Evolutionary conservation across 805 yeast species (phyloP).

Genomic region (Tetrapisispora pingtungensis): DNA sequence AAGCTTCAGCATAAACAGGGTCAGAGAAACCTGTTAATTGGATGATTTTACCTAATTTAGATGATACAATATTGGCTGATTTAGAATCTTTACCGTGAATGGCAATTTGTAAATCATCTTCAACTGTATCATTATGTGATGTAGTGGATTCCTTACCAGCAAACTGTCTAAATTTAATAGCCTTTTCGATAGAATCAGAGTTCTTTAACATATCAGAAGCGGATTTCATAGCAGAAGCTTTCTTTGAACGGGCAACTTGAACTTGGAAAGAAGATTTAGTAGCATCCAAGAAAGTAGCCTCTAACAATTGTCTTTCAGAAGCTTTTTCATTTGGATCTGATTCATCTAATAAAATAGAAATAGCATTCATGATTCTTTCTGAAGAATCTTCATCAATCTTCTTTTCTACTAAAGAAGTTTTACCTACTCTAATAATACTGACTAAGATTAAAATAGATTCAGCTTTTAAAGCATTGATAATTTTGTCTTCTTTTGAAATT

Average conservation of each 20-base stretch:
- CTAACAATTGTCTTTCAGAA: slow-evolving; percentile 34
- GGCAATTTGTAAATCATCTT: slow-evolving; percentile 53
- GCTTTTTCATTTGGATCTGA: slow-evolving; percentile 40
- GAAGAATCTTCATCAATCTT: slow-evolving; percentile 91
- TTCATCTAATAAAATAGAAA: slow-evolving; percentile 57
- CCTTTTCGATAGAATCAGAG: slow-evolving; percentile 71
- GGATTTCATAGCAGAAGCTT: slow-evolving; percentile 44
- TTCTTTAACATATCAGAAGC: slow-evolving; percentile 49
- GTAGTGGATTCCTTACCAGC: slow-evolving; percentile 35
- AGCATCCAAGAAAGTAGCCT: slow-evolving; percentile 72
- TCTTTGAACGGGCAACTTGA: slow-evolving; percentile 54
- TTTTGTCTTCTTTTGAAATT: slow-evolving; percentile 41
- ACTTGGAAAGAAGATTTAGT: slow-evolving; percentile 75
- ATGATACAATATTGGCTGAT: slow-evolving; percentile 47
- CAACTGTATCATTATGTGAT: slow-evolving; percentile 35
- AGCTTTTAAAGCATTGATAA: slow-evolving; percentile 78
- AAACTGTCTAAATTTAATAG: slow-evolving; percentile 71
- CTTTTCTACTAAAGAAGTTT: slow-evolving; percentile 55
- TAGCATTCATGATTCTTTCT: slow-evolving; percentile 87
- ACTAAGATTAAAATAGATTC: slow-evolving; percentile 92
- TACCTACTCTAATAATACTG: slow-evolving; percentile 81
- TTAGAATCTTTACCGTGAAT: slow-evolving; percentile 32
- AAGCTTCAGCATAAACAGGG: slow-evolving; percentile 96
- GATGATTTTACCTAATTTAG: slow-evolving; percentile 77
- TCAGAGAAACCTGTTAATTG: slow-evolving; percentile 98